These are phyloP conservation scores for Suhomyces bolitotheri DNA, from an alignment of 1,139 yeast species.

Conservation along the genomic window DNA sequence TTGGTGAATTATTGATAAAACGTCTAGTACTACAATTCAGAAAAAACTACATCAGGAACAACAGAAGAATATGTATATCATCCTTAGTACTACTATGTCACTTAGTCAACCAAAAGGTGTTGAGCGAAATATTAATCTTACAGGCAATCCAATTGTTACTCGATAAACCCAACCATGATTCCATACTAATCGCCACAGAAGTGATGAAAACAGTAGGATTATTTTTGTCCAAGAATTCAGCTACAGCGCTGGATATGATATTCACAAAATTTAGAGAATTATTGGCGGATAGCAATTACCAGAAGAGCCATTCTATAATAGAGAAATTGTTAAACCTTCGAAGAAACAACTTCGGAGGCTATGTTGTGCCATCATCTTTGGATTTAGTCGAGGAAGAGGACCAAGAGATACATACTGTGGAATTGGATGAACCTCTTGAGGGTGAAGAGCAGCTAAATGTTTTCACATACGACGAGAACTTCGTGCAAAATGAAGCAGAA, in stretches of 20 bases:
- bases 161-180: constrained; percentile 50
- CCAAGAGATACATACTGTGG: constrained; percentile 57
- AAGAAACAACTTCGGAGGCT: constrained; percentile 46
- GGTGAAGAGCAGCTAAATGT: constrained; percentile 51
- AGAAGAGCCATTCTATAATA: constrained; percentile 8
- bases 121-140: constrained; percentile 61
- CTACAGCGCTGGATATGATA: constrained; percentile 44
- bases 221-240: constrained; percentile 24
- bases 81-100: constrained; percentile 57
- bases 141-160: constrained; percentile 65
- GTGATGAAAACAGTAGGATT: constrained; percentile 29
- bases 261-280: constrained; percentile 62
- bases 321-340: constrained; percentile 46
- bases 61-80: constrained; percentile 44
- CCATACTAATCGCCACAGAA: constrained; percentile 26
- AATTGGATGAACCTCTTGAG: constrained; percentile 51
- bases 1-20: constrained; percentile 59
- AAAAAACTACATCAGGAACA: constrained; percentile 50
- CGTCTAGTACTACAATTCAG: constrained; percentile 64
- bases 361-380: constrained; percentile 41
- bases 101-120: constrained; percentile 63
- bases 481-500: constrained; percentile 49
- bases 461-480: constrained; percentile 55
- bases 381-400: constrained; percentile 71
- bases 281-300: constrained; percentile 35